Conservation (phyloP, 345 rosid species). For the Raphanus sativus region DNA sequence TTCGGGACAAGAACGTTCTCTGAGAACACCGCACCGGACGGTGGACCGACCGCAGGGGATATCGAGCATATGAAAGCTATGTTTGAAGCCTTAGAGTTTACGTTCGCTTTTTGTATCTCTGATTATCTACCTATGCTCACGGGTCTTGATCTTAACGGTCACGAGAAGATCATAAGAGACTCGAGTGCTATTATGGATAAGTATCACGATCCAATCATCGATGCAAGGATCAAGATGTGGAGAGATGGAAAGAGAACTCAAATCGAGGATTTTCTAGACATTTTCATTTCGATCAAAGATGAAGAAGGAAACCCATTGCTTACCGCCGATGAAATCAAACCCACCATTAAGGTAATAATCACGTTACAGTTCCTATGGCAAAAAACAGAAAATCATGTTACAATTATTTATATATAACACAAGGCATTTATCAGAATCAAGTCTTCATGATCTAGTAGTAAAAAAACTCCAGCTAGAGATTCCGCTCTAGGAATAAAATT, state of each 20-base stretch:
- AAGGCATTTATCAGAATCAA: background rate
- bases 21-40: constrained; percentile 33
- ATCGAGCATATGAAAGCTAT: constrained; percentile 50
- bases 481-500: too few relatives aligned
- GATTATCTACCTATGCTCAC: constrained; percentile 50
- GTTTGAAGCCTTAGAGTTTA: constrained; percentile 34
- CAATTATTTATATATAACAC: background rate
- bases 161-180: constrained; percentile 41
- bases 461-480: too few relatives aligned
- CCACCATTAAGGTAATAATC: constrained; percentile 38
- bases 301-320: constrained; percentile 40
- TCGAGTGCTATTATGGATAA: constrained; percentile 35
- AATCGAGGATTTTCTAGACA: constrained; percentile 43
- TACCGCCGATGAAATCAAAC: constrained; percentile 44
- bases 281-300: constrained; percentile 39
- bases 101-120: constrained; percentile 49
- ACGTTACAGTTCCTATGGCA: background rate
- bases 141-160: constrained; percentile 44
- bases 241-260: constrained; percentile 39
- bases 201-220: constrained; percentile 40
- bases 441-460: too few relatives aligned
- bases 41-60: constrained; percentile 47
- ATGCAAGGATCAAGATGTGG: constrained; percentile 42
- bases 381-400: background rate
- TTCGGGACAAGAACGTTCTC: constrained; percentile 40